Percentiles rank a stretch among this genome's conserved stretches.
Evolutionary conservation across 768 basidiomycete species (phyloP).

Genomic region (Xanthoconium purpureum): DNA sequence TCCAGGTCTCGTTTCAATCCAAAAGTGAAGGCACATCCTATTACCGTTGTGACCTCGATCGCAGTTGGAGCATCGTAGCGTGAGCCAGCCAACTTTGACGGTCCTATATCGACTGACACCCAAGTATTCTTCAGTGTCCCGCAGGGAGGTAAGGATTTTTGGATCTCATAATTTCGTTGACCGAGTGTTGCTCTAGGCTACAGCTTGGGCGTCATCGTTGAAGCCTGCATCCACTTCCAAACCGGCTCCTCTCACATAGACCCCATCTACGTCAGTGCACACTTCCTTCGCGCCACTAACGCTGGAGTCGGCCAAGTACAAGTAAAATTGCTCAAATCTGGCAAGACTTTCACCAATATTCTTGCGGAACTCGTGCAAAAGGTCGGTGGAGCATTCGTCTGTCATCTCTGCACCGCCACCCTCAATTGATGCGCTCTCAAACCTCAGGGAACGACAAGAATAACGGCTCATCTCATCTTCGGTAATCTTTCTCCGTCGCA

Average conservation of each 20-base stretch:
- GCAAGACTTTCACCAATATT: conserved; percentile 56
- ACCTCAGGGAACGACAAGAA: conserved; percentile 38
- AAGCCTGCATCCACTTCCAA: conserved; percentile 55
- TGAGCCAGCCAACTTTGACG: conserved; percentile 22
- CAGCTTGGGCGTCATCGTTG: conserved; percentile 50
- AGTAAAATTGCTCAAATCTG: conserved; percentile 46
- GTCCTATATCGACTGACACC: background rate
- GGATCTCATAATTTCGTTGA: background rate
- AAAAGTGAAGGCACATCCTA: conserved; percentile 19
- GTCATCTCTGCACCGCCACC: background rate
- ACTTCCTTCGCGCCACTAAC: conserved; percentile 50
- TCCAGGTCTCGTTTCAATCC: conserved; percentile 20
- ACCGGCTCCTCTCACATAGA: conserved; percentile 46
- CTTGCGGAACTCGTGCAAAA: conserved; percentile 56
- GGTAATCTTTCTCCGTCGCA: conserved; percentile 40
- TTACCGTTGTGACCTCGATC: conserved; percentile 38
- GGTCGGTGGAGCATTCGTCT: conserved; percentile 32
- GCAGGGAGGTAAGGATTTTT: conserved; percentile 45
- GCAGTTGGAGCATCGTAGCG: conserved; percentile 46
- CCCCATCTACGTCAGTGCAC: conserved; percentile 57
- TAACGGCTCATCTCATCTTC: conserved; percentile 57
- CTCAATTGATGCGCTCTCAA: background rate
- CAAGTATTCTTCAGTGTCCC: conserved; percentile 38
- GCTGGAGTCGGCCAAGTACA: conserved; percentile 44
- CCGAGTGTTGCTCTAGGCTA: conserved; percentile 43